Base-by-base conservation (phyloP, 352 stramenopile species). In the Saprolegnia parasitica region DNA sequence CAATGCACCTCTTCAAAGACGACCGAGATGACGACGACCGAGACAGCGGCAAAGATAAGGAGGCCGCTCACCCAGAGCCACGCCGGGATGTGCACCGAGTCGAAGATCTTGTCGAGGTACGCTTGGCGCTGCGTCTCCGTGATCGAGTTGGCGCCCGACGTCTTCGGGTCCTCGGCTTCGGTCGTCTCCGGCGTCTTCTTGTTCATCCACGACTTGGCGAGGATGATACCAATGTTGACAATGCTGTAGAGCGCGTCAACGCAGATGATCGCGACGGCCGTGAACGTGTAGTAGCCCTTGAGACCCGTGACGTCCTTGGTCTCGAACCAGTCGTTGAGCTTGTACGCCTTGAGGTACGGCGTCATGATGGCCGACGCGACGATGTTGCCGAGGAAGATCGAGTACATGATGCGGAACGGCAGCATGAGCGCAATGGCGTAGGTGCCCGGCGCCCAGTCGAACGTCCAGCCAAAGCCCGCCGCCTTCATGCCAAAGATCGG, bases 221-320 rank as follows among this genome's bases (percentile, higher is more conserved):
- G 46, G 20, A 68, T 46, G 23, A 58, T 39, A 21, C 13, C 61
- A 35, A 68, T 46, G 21, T 68, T 68, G 49, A 57, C 39, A 21
- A 68, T 68, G 23, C 23, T 46, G 61, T 68, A 68, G 24, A 68
- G 39, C 23, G 61, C 61, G 23, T 68, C 61, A 29, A 68, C 46
- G 11, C 61, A 68, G 21, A 68, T 68, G 40, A 68, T 58, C 5
- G 61, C 13, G 10, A 68, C 61, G 42, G 61, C 61, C 24, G 61
- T 68, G 32, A 68, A 68, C 5, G 61, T 68, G 61, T 68, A 68
- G 61, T 68, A 68, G n/a, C 13, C 61, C 42, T 68, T 68, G 15
- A 68, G 23, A 9, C 61, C 61, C 15, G 23, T 46, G 15, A 68
- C 61, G 29, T 63, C n/a, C 6, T 5, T 35, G 5, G 37, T 56